phyloP scores from a whole-genome alignment of 2,329 filamentous ascomycete genomes.

The Colletotrichum sp. region DNA sequence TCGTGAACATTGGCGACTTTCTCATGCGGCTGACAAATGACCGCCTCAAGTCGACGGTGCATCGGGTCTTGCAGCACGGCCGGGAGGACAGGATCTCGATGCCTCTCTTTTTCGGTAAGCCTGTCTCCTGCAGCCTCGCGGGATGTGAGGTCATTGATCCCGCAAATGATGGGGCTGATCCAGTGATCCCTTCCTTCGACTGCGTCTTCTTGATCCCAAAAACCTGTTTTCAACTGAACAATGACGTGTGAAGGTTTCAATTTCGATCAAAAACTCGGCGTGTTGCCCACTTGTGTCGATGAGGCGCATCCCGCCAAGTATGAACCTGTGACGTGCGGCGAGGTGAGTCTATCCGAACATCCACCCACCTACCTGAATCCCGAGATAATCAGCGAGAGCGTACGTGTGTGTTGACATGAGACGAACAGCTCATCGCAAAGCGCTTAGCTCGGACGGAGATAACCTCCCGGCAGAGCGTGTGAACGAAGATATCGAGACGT shows the following conservation, averaged over 20 bases:
- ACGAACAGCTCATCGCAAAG: constrained; percentile 11
- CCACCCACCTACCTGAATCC: not conserved
- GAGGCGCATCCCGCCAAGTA: constrained; percentile 52
- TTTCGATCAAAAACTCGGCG: constrained; percentile 54
- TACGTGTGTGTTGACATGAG: not conserved
- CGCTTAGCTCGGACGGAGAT: constrained; percentile 3
- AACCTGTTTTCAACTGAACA: not conserved
- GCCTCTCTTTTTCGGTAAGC: constrained; percentile 58
- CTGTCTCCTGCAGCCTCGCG: not conserved
- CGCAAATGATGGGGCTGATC: not conserved
- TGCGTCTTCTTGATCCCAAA: not conserved
- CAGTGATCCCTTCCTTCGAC: not conserved
- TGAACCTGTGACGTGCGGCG: constrained; percentile 55
- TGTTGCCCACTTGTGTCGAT: constrained; percentile 53
- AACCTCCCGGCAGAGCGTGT: not conserved
- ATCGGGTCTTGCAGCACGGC: constrained; percentile 21
- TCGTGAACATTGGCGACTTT: constrained; percentile 31
- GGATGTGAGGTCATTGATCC: not conserved
- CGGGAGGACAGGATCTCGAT: constrained; percentile 40
- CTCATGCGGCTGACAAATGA: constrained; percentile 29
- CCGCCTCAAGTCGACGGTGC: constrained; percentile 25
- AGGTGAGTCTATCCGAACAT: constrained; percentile 27
- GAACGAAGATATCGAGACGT: not conserved
- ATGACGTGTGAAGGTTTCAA: constrained; percentile 39
- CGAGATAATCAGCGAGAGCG: not conserved